Percentiles rank a stretch among this genome's conserved stretches.
Evolutionary conservation across 306 rosid genomes (phyloP).

Genomic region (Bauhinia variegata): DNA sequence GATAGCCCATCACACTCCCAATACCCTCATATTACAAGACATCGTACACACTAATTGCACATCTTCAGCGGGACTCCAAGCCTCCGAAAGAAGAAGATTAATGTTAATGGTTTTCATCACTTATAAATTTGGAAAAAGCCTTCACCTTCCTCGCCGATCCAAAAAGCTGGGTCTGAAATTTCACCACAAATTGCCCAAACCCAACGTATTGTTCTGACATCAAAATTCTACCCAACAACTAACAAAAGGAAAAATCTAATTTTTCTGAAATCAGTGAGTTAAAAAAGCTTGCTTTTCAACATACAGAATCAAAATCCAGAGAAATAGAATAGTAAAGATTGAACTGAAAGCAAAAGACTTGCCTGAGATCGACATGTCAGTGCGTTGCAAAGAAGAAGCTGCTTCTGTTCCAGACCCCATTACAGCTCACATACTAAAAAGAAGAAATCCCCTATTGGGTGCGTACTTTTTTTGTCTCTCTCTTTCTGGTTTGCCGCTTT

Average conservation of each 20-base stretch:
- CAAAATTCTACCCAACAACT: constrained; percentile 6
- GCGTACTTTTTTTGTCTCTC: constrained; percentile 6
- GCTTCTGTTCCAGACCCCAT: constrained; percentile 41
- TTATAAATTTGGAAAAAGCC: constrained; percentile 13
- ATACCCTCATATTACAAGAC: background rate
- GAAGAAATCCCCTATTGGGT: background rate
- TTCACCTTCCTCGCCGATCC: constrained; percentile 33
- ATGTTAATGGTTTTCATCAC: background rate
- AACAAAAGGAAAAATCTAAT: constrained; percentile 5
- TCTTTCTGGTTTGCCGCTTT: constrained; percentile 3
- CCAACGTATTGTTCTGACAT: constrained; percentile 11
- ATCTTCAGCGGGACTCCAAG: constrained; percentile 7
- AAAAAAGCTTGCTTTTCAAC: background rate
- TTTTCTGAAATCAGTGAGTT: background rate
- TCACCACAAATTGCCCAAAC: constrained; percentile 22
- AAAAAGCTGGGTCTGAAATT: background rate
- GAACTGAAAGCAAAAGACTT: constrained; percentile 27
- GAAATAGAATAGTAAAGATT: background rate
- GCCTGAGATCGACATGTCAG: constrained; percentile 45
- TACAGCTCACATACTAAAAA: constrained; percentile 37
- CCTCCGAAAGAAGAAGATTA: background rate
- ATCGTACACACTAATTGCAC: background rate
- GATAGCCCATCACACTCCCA: constrained; percentile 16
- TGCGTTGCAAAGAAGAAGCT: constrained; percentile 40
- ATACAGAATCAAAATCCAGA: constrained; percentile 9